A percentile compares a stretch with the other conserved stretches of the same genome.
These are phyloP conservation scores for Trichoderma arundinaceum DNA, from an alignment of 2,329 filamentous ascomycete species.

Conservation along the genomic window DNA sequence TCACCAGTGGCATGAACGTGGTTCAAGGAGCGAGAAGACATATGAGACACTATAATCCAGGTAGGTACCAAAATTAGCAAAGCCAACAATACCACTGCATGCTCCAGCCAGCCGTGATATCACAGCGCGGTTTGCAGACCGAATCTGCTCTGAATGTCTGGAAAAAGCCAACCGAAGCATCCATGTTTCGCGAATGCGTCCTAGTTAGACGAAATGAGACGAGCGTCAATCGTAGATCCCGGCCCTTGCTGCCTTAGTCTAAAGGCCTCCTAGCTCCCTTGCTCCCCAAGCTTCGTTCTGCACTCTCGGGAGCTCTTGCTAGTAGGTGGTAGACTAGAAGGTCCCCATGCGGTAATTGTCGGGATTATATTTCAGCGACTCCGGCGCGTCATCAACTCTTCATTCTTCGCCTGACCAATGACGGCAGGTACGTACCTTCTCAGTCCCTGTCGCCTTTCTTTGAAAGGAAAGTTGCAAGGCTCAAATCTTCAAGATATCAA, in stretches of 20 bases:
- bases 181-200: constrained; percentile 24
- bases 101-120: neutral
- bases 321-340: no score
- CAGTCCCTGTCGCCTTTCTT: constrained; percentile 7
- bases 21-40: neutral
- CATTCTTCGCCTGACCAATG: neutral
- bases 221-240: constrained; percentile 29
- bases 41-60: neutral
- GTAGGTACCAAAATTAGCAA: neutral
- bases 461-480: constrained; percentile 4
- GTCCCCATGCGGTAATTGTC: constrained; percentile 7
- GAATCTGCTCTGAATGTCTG: constrained; percentile 16
- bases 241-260: constrained; percentile 15
- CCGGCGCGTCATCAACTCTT: constrained; percentile 29
- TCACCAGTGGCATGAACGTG: neutral
- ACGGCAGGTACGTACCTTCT: constrained; percentile 17
- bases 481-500: constrained; percentile 20
- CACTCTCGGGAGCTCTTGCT: neutral
- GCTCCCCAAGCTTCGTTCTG: neutral
- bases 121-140: neutral
- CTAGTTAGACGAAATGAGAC: constrained; percentile 26
- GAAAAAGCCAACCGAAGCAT: constrained; percentile 21
- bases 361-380: constrained; percentile 36
- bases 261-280: neutral
- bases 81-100: neutral